Percentiles rank a stretch among this genome's conserved stretches.
phyloP scores from a whole-genome alignment of 345 rosid genomes.

The Gossypium longicalyx region DNA sequence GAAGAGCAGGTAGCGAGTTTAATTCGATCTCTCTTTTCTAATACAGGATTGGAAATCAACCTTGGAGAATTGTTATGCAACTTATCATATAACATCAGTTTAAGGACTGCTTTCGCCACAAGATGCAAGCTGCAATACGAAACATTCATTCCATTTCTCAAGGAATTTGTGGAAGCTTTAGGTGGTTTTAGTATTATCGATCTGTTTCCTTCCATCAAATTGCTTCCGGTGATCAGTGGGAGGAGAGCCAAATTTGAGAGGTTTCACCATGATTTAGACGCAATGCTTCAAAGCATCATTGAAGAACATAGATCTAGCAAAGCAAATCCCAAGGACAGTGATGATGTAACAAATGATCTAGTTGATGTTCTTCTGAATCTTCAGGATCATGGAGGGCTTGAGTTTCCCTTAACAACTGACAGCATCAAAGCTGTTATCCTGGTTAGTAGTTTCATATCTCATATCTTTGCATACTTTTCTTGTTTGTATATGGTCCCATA shows the following conservation, averaged over 20 bases:
- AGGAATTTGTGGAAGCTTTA: not conserved
- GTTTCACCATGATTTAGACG: not conserved
- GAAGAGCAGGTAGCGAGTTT: not conserved
- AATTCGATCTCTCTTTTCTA: not conserved
- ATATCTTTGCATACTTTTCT: too few species aligned
- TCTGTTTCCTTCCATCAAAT: not conserved
- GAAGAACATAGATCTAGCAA: not conserved
- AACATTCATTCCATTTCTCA: not conserved
- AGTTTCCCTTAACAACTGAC: conserved; percentile 16
- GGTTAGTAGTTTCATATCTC: conserved; percentile 3
- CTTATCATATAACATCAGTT: not conserved
- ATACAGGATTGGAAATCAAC: not conserved
- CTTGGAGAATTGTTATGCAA: not conserved
- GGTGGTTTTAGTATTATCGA: not conserved
- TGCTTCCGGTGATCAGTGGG: not conserved
- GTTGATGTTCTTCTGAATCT: not conserved
- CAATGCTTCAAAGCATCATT: not conserved
- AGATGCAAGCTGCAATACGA: not conserved
- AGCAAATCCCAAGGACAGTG: not conserved
- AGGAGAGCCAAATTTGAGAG: not conserved
- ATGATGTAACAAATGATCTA: not conserved
- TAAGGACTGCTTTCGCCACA: not conserved
- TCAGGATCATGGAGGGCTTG: not conserved
- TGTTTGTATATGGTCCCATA: too few species aligned
- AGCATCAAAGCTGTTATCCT: conserved; percentile 30